A percentile compares a stretch with the other conserved stretches of the same genome.
Conservation (phyloP, 2,329 filamentous ascomycete species). For the Alternaria solani region DNA sequence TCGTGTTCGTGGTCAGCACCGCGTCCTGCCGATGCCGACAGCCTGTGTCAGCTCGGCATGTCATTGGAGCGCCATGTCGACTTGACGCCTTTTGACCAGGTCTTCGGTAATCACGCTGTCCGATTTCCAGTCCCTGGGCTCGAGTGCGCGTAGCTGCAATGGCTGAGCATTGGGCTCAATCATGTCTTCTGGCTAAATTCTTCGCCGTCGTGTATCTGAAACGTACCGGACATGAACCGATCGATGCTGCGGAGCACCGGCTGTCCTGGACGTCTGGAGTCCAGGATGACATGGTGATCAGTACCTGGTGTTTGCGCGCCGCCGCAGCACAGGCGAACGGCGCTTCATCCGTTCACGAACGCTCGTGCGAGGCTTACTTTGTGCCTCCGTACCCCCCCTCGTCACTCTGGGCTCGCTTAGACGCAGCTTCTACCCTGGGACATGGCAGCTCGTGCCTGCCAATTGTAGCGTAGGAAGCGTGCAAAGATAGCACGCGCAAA, state of each 20-base stretch:
- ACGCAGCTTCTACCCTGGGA: conserved; percentile 8
- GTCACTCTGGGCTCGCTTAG: conserved; percentile 17
- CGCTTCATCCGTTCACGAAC: conserved; percentile 13
- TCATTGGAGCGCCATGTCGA: conserved; percentile 3
- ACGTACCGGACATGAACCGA: conserved; percentile 14
- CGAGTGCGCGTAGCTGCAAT: conserved; percentile 1
- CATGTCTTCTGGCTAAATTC: conserved; percentile 21
- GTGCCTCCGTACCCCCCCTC: not conserved
- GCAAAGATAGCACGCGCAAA: not conserved
- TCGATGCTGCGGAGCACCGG: conserved; percentile 8
- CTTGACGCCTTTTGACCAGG: conserved; percentile 12
- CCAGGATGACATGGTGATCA: conserved; percentile 11
- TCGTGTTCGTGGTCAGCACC: conserved; percentile 1
- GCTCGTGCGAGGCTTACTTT: conserved; percentile 11
- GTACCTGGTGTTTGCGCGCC: conserved; percentile 11
- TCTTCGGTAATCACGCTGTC: conserved; percentile 8
- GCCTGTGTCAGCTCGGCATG: conserved; percentile 1
- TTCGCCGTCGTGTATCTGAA: conserved; percentile 12
- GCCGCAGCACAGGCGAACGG: conserved; percentile 12
- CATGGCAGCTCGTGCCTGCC: conserved; percentile 11
- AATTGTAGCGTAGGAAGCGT: not conserved
- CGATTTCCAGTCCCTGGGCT: conserved; percentile 3
- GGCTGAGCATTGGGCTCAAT: conserved; percentile 4
- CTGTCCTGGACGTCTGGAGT: not conserved
- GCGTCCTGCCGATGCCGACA: conserved; percentile 12